A percentile compares a stretch with the other conserved stretches of the same genome.
Conservation (phyloP, 106 monocot species). For the Dendrobium huoshanense region DNA sequence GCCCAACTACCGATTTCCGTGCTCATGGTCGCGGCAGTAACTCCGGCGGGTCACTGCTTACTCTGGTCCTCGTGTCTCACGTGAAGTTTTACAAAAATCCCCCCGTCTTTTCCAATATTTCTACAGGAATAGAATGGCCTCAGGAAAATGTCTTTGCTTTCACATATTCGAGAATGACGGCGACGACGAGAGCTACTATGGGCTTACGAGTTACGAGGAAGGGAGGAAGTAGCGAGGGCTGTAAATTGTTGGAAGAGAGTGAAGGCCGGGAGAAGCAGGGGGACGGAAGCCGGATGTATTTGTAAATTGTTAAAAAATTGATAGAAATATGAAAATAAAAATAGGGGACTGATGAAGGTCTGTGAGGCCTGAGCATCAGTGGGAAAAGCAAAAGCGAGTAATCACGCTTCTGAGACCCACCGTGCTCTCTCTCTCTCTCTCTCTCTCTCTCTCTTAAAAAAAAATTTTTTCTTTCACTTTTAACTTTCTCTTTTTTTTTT, state of each 20-base stretch:
- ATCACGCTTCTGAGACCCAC: conserved; percentile 2
- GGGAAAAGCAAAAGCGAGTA: conserved; percentile 5
- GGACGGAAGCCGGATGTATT: neutral
- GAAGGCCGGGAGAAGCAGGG: neutral
- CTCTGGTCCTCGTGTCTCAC: neutral
- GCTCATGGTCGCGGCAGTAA: neutral
- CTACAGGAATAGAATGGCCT: neutral
- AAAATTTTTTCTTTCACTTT: conserved; percentile 7
- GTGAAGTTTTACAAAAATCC: neutral
- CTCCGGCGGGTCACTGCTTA: neutral
- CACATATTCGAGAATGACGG: neutral
- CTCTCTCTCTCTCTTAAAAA: neutral
- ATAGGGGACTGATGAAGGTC: neutral
- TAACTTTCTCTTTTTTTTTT: too few relatives aligned
- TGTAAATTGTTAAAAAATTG: neutral
- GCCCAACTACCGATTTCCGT: neutral
- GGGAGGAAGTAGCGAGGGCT: neutral
- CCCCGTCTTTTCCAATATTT: neutral
- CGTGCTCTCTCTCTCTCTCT: neutral
- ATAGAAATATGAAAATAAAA: neutral
- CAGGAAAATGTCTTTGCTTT: neutral
- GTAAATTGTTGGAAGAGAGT: neutral
- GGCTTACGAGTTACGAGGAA: neutral
- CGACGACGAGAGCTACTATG: neutral
- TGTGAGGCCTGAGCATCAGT: neutral